Evolutionary conservation across 108 stramenopile genomes (phyloP), one percentile per base, ranked within the genome.

Genomic region (Cylindrotheca fusiformis): DNA sequence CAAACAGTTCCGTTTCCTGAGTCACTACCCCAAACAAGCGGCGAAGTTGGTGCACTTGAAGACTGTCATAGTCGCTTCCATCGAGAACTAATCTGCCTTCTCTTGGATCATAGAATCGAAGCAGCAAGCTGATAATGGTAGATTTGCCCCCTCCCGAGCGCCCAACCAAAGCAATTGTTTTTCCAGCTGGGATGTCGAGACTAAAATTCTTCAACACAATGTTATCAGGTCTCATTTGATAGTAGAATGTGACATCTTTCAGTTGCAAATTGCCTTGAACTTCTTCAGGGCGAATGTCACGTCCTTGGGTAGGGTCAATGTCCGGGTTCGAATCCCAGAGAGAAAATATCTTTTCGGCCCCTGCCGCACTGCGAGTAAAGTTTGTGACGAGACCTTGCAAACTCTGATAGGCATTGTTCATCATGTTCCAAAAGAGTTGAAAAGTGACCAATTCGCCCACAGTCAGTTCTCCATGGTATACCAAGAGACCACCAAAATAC

Each of bases 101-200:
- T 50, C 58, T 58, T 19, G 80, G 77, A 53, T 92, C 84, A 59
- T 92, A 92, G 49, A 88, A 92, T 6, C 93, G 76, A 28, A 90
- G 75, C 0, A 95, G 50, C 6, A 95, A 80, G 1, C 72, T 60
- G 3, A 85, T 78, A 56, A 85, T 85, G 0, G 88, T 90, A 1
- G 81, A 77, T 63, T 94, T 94, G 24, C 93, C 93, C 8, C 79
- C 65, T 4, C 93, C 93, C 6, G 75, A 73, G 24, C 72, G 66
- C 1, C 76, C 78, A 0, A 79, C 78, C 18, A 79, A 36, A 1
- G 78, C 78, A 3, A 75, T 19, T 5, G 78, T 79, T 64, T 79
- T 74, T 41, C 78, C 78, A 5, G 77, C 72, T 0, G 72, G 50
- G 48, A 78, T 78, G 22, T 66, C 53, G 8, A 79, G 50, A 59